Base-by-base conservation (phyloP, 2,329 filamentous ascomycete species). In the Cladophialophora exuberans region DNA sequence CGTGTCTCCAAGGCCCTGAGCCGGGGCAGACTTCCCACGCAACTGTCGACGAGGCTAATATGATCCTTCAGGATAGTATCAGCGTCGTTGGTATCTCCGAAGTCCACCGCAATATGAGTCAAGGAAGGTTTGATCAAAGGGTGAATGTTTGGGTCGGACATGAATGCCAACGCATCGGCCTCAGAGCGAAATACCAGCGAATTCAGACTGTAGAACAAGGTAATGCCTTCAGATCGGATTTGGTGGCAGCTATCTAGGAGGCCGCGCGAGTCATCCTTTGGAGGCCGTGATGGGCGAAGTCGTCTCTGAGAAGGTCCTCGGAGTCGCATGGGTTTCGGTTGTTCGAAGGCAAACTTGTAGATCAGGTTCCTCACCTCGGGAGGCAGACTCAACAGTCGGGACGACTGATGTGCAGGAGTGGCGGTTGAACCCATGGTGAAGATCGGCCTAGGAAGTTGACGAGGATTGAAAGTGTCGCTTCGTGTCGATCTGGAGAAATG, bases 311-410 rank as follows among this genome's bases (percentile, higher is more conserved):
- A 52, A 4, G 60, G 60, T 30, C 48, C 56, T 22, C 57, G 52
- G 13, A 60, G 55, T 17, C 39, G 41, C 35, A 60, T 39, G 3
- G 55, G 54, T 26, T 48, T 26, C 26, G 45, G 20, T 15, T 46
- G 45, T 33, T 55, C 23, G 31, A 62, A 59, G 39, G 57, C 54
- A 47, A 56, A 56, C 23, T 47, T 56, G 41, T 61, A 59, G 46
- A 62, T 61, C 43, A 59, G 48, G 41, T 59, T 56, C 35, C 60
- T 52, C 28, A 62, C 52, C 47, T 62, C 60, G 20, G 60, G 50
- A 5, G 60, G 60, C 20, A 62, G 57, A 28, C 23, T 56, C 28
- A 61, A 28, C 20, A 57, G 41, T n/a, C 31, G 15, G 11, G 50
- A 52, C 10, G 45, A 36, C 39, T n/a, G n/a, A 31, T 44, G 39